Evolutionary conservation across 2,329 filamentous ascomycete genomes (phyloP).

Genomic region (Aureobasidium sp.): DNA sequence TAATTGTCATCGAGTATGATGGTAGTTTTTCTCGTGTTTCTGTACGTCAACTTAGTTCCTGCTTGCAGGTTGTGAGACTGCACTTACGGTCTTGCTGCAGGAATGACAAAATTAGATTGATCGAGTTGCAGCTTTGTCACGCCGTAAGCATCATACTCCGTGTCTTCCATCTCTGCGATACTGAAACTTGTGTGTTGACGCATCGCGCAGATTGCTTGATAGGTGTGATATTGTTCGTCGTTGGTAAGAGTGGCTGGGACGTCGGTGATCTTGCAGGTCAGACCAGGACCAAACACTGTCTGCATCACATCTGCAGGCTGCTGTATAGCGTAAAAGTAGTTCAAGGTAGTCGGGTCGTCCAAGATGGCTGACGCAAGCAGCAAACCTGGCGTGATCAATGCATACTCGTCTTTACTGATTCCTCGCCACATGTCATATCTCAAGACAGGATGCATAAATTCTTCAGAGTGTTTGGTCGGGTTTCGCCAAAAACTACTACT

Average conservation of each 20-base stretch:
- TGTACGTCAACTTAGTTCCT: background rate
- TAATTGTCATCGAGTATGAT: background rate
- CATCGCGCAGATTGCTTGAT: background rate
- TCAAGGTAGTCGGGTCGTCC: background rate
- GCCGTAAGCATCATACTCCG: background rate
- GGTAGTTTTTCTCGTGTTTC: background rate
- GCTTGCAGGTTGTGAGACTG: too few relatives aligned
- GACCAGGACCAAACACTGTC: background rate
- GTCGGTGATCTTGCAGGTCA: background rate
- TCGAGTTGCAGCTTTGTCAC: background rate
- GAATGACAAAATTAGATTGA: background rate
- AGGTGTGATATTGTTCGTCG: background rate
- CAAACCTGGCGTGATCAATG: background rate
- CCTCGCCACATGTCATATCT: background rate
- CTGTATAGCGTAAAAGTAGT: background rate
- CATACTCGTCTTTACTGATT: background rate
- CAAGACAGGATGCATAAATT: background rate
- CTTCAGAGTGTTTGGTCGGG: background rate
- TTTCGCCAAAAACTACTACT: background rate
- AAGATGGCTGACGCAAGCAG: background rate
- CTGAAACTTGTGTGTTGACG: background rate
- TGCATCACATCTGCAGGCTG: background rate
- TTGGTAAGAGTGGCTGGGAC: background rate
- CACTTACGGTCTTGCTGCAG: background rate
- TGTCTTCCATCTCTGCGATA: background rate